Conservation (phyloP, 169 alveolate species). For the Theileria annulata region DNA sequence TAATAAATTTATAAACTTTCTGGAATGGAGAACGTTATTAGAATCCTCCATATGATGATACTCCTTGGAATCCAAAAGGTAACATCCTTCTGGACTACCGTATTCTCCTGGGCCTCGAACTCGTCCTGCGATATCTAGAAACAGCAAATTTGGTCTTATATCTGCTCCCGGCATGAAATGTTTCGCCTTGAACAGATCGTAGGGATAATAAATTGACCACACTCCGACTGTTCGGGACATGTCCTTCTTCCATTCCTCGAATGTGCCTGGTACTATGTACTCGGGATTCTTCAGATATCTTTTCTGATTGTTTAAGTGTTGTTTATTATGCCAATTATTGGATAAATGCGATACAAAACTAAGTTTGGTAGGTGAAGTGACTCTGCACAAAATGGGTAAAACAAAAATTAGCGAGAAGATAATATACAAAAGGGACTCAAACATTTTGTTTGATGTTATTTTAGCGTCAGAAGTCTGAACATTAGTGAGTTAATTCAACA, state of each 20-base stretch:
- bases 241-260: constrained; percentile 54
- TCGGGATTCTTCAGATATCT: background rate
- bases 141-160: constrained; percentile 49
- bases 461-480: too few species aligned
- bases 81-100: constrained; percentile 39
- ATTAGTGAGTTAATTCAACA: too few species aligned
- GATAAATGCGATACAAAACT: background rate
- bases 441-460: background rate
- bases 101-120: constrained; percentile 45
- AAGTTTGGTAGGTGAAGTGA: background rate
- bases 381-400: background rate
- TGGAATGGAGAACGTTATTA: constrained; percentile 23
- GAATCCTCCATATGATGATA: constrained; percentile 27
- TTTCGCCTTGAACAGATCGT: constrained; percentile 18
- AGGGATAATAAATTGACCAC: constrained; percentile 48
- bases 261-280: background rate
- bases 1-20: constrained; percentile 21
- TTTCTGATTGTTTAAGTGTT: background rate
- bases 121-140: constrained; percentile 43
- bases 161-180: constrained; percentile 22
- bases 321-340: background rate
- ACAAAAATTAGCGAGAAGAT: background rate
- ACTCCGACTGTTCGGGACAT: constrained; percentile 53
- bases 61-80: constrained; percentile 40
- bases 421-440: background rate